Evolutionary conservation across 306 rosid species (phyloP), one percentile per base, ranked within the genome.

Genomic region (Lupinus albus): DNA sequence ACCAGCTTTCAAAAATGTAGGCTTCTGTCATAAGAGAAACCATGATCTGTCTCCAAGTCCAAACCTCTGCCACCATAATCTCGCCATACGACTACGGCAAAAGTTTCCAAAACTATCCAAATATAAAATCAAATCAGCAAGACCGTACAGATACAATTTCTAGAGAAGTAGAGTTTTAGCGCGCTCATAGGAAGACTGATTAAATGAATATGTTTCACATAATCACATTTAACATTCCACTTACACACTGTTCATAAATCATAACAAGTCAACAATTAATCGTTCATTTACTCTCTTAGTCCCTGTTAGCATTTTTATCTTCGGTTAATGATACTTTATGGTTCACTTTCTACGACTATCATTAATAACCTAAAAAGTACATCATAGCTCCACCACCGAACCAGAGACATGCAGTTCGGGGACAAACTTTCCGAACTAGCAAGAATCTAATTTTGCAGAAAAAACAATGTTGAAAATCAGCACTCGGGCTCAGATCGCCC

Each of bases 171-270:
- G 17, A 46, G 12, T 16, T 8, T 73, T 67, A 38, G 54, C 56
- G 46, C 76, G 55, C 49, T 67, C 59, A 10, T 35, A 66, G 16
- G 28, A 52, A 51, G 52, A 80, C 6, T 12, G 15, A 45, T 25
- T 7, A 25, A 28, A 59, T 16, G 28, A 60, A 61, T 46, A 17
- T 25, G 39, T 45, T 48, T 60, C 28, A n/a, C 52, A 45, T 46
- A 36, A 39, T 60, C 28, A n/a, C 52, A 45, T 46, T 67, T 66
- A 2, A 16, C 52, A 45, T 46, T 67, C 41, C 57, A 66, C 17
- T 50, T 50, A 44, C 69, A 47, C 53, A 39, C 33, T 20, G 44
- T 47, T 58, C 36, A 25, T n/a, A n/a, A n/a, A n/a, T n/a, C n/a
- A n/a, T n/a, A n/a, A n/a, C n/a, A n/a, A n/a, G n/a, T n/a, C 30